Base-by-base conservation (phyloP, 345 rosid genomes). In the Crucihimalaya himalaica region DNA sequence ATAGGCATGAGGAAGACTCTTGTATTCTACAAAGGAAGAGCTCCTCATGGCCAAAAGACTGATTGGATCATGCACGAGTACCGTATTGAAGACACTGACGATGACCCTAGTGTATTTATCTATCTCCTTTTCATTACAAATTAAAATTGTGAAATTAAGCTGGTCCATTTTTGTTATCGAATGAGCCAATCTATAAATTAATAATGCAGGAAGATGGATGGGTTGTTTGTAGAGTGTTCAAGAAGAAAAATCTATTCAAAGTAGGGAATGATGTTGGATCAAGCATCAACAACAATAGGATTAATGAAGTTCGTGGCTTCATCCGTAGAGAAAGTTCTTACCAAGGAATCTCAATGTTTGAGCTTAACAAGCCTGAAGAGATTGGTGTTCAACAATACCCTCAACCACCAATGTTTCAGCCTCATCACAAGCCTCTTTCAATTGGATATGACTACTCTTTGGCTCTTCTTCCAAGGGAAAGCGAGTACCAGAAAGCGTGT, bases 51-150 rank as follows among this genome's bases (percentile, higher is more conserved):
- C 46, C 97, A 88, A 52, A 94, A 94, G 77, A 84, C 97, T 19
- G 98, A 94, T 46, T 94, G 98, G 98, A 94, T 94, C 79, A 94
- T 94, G 98, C 98, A 94, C 15, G 98, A 94, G 78, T 94, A 91
- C 51, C 91, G 98, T 0, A 89, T 91, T 13, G 97, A 94, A 72
- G 97, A 94, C 13, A 79, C 72, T 3, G 96, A 91, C 23, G 95
- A 94, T 71, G 86, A 78, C 74, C 39, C 70, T n/a, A 52, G 63
- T 74, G 98, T 93, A 74, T 70, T 94, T 79, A 23, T 62, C 4
- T 56, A 27, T 12, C 21, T 15, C 3, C 12, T 46, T 34, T 32
- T 27, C 28, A 34, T 21, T 32, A 32, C 2, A 20, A 13, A n/a
- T n/a, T n/a, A n/a, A n/a, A 20, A 6, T 3, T 12, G 5, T 19